Percentiles rank a stretch among this genome's conserved stretches.
Conservation (phyloP, 2,329 filamentous ascomycete genomes). For the Cladosporium oxysporum region DNA sequence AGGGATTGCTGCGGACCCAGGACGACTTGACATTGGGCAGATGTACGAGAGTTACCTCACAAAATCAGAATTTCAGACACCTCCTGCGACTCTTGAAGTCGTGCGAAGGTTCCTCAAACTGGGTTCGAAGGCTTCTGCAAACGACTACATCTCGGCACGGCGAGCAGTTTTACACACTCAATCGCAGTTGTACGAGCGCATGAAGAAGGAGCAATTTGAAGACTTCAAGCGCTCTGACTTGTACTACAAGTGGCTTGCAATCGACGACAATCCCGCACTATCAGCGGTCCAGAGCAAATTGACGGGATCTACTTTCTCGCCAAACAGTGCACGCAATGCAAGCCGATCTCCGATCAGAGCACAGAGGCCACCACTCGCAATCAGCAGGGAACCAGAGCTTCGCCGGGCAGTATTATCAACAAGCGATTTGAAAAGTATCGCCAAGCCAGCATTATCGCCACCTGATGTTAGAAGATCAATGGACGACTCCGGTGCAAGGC, state of each 20-base stretch:
- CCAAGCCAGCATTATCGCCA: constrained; percentile 47
- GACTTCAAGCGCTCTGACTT: constrained; percentile 90
- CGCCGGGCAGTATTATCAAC: constrained; percentile 62
- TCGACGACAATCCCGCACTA: constrained; percentile 63
- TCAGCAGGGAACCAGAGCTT: constrained; percentile 49
- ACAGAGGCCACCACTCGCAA: constrained; percentile 29
- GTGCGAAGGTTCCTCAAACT: constrained; percentile 79
- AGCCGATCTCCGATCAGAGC: constrained; percentile 26
- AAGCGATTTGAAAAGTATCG: constrained; percentile 56
- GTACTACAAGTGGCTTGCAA: constrained; percentile 93
- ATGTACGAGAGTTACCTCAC: constrained; percentile 89
- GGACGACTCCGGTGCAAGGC: constrained; percentile 57
- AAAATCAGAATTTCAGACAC: constrained; percentile 76
- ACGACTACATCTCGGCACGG: constrained; percentile 81
- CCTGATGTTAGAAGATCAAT: constrained; percentile 65
- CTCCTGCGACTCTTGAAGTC: constrained; percentile 65
- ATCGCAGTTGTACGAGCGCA: constrained; percentile 77
- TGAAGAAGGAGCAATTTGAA: constrained; percentile 78
- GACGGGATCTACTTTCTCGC: constrained; percentile 22
- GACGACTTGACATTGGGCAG: constrained; percentile 83
- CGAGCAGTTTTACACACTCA: constrained; percentile 80
- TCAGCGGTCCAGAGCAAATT: constrained; percentile 28
- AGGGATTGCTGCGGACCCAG: constrained; percentile 64
- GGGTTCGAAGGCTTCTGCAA: constrained; percentile 71
- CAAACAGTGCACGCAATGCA: constrained; percentile 22